Evolutionary conservation across 75 land plant genomes (phyloP).

Genomic region (Sequoiadendron giganteum): DNA sequence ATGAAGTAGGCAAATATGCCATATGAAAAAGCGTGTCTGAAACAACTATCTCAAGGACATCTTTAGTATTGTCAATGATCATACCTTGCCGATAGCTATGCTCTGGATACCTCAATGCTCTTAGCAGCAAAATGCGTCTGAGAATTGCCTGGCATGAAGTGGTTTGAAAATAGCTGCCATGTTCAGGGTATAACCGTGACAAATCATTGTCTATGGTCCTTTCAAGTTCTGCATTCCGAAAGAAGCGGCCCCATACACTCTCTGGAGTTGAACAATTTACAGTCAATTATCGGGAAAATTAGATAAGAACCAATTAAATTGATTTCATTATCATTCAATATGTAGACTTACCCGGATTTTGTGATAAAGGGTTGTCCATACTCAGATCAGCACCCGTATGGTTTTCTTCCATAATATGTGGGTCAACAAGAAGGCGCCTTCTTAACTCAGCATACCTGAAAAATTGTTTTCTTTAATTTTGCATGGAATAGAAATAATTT

Average conservation of each 20-base stretch:
- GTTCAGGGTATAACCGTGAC: constrained; percentile 81
- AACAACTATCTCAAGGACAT: background rate
- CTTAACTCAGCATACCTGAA: constrained; percentile 80
- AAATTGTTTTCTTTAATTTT: background rate
- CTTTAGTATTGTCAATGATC: background rate
- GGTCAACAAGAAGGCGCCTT: constrained; percentile 79
- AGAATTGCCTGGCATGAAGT: constrained; percentile 78
- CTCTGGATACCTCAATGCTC: constrained; percentile 78
- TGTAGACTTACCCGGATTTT: constrained; percentile 70
- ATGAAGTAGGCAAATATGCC: background rate
- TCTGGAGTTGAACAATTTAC: constrained; percentile 41
- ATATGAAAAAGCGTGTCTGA: background rate
- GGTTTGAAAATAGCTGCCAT: constrained; percentile 84
- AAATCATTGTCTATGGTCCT: constrained; percentile 83
- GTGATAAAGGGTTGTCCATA: constrained; percentile 87
- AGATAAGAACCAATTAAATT: background rate
- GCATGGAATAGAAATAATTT: background rate
- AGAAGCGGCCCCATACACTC: constrained; percentile 88
- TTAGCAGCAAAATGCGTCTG: constrained; percentile 68
- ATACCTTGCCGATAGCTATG: constrained; percentile 87
- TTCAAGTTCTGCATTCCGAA: constrained; percentile 84
- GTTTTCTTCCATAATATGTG: constrained; percentile 63
- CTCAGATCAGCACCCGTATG: constrained; percentile 39
- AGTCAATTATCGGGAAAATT: background rate
- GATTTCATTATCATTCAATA: background rate